phyloP scores from a whole-genome alignment of 441 rosid species.

The Hura crepitans region DNA sequence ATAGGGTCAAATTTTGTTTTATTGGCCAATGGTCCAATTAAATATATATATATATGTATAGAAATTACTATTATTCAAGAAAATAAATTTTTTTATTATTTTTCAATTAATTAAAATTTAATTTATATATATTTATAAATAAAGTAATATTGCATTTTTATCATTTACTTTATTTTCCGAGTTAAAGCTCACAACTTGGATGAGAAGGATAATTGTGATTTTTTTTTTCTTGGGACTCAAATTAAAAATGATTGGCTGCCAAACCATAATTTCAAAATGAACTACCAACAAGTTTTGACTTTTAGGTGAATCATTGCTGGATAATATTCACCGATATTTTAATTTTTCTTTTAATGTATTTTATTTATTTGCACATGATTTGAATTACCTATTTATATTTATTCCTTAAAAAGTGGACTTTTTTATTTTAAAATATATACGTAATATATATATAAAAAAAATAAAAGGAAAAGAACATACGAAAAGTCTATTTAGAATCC shows the following conservation, averaged over 20 bases:
- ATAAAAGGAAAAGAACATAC: background rate
- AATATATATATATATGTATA: too few species aligned
- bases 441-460: too few species aligned
- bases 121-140: too few species aligned
- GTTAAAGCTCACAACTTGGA: background rate
- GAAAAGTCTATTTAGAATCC: background rate
- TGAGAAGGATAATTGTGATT: background rate
- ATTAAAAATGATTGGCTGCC: constrained; percentile 26
- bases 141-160: too few species aligned
- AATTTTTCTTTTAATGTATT: background rate
- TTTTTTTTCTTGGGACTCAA: constrained; percentile 11
- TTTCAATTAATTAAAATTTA: too few species aligned
- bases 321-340: background rate
- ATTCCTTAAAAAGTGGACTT: too few species aligned
- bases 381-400: background rate
- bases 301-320: constrained; percentile 26
- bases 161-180: too few species aligned
- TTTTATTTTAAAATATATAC: too few species aligned
- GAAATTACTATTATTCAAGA: too few species aligned
- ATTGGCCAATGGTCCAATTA: too few species aligned
- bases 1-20: too few species aligned
- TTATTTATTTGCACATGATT: background rate
- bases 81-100: too few species aligned
- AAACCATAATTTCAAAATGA: constrained; percentile 20
- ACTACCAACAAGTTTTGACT: constrained; percentile 25